phyloP scores from a whole-genome alignment of 805 yeast genomes.

The Nakazawaea molendinolei region DNA sequence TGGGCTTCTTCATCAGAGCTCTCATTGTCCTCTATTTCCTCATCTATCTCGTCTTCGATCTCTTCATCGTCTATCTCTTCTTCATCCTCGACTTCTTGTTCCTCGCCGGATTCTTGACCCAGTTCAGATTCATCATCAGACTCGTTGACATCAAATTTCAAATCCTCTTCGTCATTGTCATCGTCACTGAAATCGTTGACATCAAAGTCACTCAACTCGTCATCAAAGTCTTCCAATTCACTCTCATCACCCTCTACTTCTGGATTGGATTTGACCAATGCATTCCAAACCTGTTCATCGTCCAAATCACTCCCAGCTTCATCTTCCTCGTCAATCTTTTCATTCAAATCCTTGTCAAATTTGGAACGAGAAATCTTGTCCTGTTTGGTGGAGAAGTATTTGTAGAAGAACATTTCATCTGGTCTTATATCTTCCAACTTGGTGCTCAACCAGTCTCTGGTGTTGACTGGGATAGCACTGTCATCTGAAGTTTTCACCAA shows the following conservation, averaged over 20 bases:
- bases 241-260: constrained; percentile 44
- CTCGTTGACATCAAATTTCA: constrained; percentile 21
- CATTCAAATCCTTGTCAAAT: constrained; percentile 38
- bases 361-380: constrained; percentile 29
- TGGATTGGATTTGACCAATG: constrained; percentile 49
- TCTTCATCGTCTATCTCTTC: constrained; percentile 29
- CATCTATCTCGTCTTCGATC: constrained; percentile 31
- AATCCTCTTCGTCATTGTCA: constrained; percentile 23
- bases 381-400: constrained; percentile 67
- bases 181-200: constrained; percentile 25
- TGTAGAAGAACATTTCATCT: constrained; percentile 83
- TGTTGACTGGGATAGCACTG: constrained; percentile 65
- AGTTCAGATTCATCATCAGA: constrained; percentile 16
- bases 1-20: constrained; percentile 18
- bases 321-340: constrained; percentile 32
- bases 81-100: constrained; percentile 30
- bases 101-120: constrained; percentile 28
- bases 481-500: constrained; percentile 43
- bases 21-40: constrained; percentile 23
- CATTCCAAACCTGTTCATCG: constrained; percentile 55
- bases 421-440: constrained; percentile 65
- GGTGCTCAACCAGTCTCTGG: constrained; percentile 75
- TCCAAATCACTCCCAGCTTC: constrained; percentile 38
- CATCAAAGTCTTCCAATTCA: constrained; percentile 30
- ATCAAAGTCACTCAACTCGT: constrained; percentile 31